Evolutionary conservation across 345 rosid genomes (phyloP).

Genomic region (Cardamine chenopodiifolia): DNA sequence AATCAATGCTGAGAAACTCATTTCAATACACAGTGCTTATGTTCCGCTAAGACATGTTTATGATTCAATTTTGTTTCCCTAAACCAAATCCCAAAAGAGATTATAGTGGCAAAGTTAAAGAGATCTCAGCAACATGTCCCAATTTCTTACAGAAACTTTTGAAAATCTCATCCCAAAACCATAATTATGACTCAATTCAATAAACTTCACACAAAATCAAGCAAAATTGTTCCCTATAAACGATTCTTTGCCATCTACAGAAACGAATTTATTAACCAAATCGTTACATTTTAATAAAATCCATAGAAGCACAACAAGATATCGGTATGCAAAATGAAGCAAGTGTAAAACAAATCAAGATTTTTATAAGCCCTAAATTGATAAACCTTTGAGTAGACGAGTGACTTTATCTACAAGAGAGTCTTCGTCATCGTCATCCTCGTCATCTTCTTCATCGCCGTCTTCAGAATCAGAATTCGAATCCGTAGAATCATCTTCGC

Average conservation of each 20-base stretch:
- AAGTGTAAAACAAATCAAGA: slow-evolving; percentile 5
- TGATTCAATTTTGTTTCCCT: slow-evolving; percentile 1
- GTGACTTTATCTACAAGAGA: slow-evolving; percentile 50
- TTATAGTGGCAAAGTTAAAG: background rate
- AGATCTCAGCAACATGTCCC: background rate
- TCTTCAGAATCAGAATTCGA: slow-evolving; percentile 32
- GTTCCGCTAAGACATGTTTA: background rate
- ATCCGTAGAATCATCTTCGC: slow-evolving; percentile 36
- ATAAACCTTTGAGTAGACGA: slow-evolving; percentile 51
- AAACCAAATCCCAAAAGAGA: slow-evolving; percentile 1
- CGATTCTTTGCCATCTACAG: background rate
- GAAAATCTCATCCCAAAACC: too few relatives aligned
- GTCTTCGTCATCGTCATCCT: slow-evolving; percentile 43
- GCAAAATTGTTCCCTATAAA: background rate
- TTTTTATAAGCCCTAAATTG: slow-evolving; percentile 22
- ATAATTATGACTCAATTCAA: background rate
- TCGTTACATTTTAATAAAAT: slow-evolving; percentile 7
- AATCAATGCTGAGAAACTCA: slow-evolving; percentile 10
- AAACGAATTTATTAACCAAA: background rate
- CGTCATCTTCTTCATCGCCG: slow-evolving; percentile 11
- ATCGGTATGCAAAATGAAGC: background rate
- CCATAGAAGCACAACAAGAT: background rate
- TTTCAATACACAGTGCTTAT: background rate
- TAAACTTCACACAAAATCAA: background rate
- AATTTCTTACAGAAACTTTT: background rate